Evolutionary conservation across 2,329 filamentous ascomycete species (phyloP).

Genomic region (Fusarium falciforme): DNA sequence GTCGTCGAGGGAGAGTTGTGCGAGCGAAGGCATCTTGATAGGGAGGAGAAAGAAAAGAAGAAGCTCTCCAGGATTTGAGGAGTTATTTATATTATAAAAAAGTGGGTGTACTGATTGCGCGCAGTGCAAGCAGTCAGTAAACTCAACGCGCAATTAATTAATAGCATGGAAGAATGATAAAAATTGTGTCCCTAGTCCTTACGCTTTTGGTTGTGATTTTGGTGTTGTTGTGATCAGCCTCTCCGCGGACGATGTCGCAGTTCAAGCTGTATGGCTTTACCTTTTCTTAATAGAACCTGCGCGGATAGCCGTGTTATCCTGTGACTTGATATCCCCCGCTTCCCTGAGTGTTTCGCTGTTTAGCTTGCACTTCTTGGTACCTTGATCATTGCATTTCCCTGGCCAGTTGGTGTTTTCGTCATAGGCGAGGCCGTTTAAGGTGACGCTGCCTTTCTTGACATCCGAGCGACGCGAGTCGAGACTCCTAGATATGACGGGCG

Average conservation of each 20-base stretch:
- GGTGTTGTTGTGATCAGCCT: background rate
- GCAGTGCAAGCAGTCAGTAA: no score
- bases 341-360: slow-evolving; percentile 65
- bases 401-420: background rate
- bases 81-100: no score
- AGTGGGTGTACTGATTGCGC: no score
- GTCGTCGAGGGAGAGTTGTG: no score
- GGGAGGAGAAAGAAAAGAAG: no score
- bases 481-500: background rate
- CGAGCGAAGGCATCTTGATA: no score
- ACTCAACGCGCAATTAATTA: no score
- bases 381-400: slow-evolving; percentile 75
- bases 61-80: no score
- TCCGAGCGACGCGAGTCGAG: background rate
- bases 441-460: background rate
- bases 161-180: no score
- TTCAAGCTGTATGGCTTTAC: background rate
- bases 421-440: background rate
- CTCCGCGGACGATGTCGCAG: background rate
- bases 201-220: no score
- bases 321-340: slow-evolving; percentile 74
- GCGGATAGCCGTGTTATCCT: background rate
- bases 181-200: no score
- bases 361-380: slow-evolving; percentile 72
- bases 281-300: background rate